Base-by-base conservation (phyloP, 345 rosid genomes). In the Corymbia maculata region DNA sequence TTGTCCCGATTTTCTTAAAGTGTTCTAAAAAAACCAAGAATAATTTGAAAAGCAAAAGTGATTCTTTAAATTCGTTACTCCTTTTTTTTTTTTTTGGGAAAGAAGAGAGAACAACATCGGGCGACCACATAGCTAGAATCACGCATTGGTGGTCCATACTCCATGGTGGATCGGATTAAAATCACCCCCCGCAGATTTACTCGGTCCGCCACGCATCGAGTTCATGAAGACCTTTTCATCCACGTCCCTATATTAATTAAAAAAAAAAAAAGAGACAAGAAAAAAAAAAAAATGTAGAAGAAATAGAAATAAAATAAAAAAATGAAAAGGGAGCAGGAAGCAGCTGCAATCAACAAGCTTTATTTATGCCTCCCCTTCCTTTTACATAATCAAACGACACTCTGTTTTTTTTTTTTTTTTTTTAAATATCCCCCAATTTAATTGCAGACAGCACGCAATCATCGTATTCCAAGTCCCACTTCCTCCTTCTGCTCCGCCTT, bases 1-100 rank as follows among this genome's bases (percentile, higher is more conserved):
- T 59, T 59, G 0, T 59, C 68, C 5, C 1, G 2, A 59, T 26
- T 59, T 11, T 59, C 15, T 26, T 59, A 4, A 0, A 0, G 3
- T 12, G 68, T 59, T 12, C 26, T 68, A 68, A 68, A 0, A 14
- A 68, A 59, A 68, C 8, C 45, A 32, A 68, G 11, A 68, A 7
- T 68, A 68, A 68, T 8, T 30, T 9, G 11, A 30, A 68, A 66
- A 64, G 75, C 5, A n/a, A 1, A n/a, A 66, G 75, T n/a, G 17
- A n/a, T 14, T 66, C 75, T 1, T 66, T 15, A 66, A 66, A 66
- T 66, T 36, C 42, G 75, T 8, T 66, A 66, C 36, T n/a, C 42
- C 0, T 55, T 55, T 8, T 55, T 1, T 1, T 14, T 7, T 4
- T 11, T 1, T 59, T 22, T 26, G 26, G 5, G 5, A 5, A 59